These are phyloP conservation scores for Phytopythium boreale DNA, from an alignment of 352 stramenopile genomes.

Conservation along the genomic window DNA sequence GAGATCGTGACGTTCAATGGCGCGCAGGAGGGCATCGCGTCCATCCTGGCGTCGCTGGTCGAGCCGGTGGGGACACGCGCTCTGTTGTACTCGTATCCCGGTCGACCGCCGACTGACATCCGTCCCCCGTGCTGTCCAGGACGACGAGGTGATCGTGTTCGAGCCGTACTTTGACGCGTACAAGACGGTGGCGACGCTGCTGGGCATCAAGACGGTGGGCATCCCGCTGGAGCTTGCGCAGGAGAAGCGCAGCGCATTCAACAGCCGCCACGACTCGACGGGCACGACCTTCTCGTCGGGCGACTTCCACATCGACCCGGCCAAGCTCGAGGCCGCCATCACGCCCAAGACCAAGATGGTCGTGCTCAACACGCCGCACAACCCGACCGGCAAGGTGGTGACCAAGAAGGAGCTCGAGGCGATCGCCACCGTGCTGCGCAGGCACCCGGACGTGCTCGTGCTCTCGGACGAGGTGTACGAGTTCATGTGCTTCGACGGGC, in stretches of 20 bases:
- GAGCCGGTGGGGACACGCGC: conserved; percentile 36
- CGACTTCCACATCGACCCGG: conserved; percentile 84
- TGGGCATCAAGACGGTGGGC: conserved; percentile 72
- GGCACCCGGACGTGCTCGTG: conserved; percentile 89
- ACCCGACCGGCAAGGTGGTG: conserved; percentile 99
- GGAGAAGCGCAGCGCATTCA: conserved; percentile 43
- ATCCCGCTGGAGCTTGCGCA: conserved; percentile 62
- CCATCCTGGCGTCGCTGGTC: conserved; percentile 73
- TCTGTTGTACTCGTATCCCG: background rate
- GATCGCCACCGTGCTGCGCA: conserved; percentile 84
- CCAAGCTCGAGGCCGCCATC: conserved; percentile 83
- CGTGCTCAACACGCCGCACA: conserved; percentile 98
- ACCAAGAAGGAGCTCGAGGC: conserved; percentile 89
- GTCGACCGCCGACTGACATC: background rate
- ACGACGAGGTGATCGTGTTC: conserved; percentile 84
- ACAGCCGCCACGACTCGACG: conserved; percentile 16
- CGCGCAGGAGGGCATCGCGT: conserved; percentile 84
- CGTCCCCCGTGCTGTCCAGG: conserved; percentile 17
- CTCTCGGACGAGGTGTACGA: conserved; percentile 99
- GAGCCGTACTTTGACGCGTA: conserved; percentile 92
- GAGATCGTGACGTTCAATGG: conserved; percentile 89
- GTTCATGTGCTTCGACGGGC: conserved; percentile 93
- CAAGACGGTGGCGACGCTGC: conserved; percentile 79
- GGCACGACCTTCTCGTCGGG: conserved; percentile 50
- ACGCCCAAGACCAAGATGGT: conserved; percentile 93